phyloP scores from a whole-genome alignment of 2,329 filamentous ascomycete species.

The Lithohypha guttulata region DNA sequence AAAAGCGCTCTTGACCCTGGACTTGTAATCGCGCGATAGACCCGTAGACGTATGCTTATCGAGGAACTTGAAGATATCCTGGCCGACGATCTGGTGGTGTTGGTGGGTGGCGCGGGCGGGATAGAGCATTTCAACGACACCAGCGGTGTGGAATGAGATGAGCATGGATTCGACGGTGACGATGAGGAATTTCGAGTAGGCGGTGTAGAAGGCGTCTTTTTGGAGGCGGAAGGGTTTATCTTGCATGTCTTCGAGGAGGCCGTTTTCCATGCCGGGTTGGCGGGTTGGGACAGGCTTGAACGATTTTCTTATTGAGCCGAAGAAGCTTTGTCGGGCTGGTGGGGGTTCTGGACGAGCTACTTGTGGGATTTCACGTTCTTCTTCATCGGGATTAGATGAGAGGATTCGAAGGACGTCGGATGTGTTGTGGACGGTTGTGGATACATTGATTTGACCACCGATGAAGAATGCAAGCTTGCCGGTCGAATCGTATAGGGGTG shows the following conservation, averaged over 20 bases:
- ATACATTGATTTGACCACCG: slow-evolving; percentile 48
- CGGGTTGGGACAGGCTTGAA: slow-evolving; percentile 20
- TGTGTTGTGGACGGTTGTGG: slow-evolving; percentile 41
- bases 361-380: slow-evolving; percentile 22
- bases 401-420: slow-evolving; percentile 44
- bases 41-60: slow-evolving; percentile 34
- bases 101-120: slow-evolving; percentile 3
- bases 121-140: slow-evolving; percentile 39
- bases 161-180: slow-evolving; percentile 30
- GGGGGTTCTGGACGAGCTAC: neutral
- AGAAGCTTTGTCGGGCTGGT: slow-evolving; percentile 4
- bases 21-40: slow-evolving; percentile 36
- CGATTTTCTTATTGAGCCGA: slow-evolving; percentile 17
- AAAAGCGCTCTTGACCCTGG: slow-evolving; percentile 32
- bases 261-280: slow-evolving; percentile 33
- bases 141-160: slow-evolving; percentile 39
- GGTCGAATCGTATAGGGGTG: slow-evolving; percentile 40
- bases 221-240: slow-evolving; percentile 29
- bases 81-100: slow-evolving; percentile 29
- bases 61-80: slow-evolving; percentile 48
- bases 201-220: slow-evolving; percentile 33
- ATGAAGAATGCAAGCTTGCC: slow-evolving; percentile 45
- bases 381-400: slow-evolving; percentile 27
- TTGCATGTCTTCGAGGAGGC: slow-evolving; percentile 29
- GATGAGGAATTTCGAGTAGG: slow-evolving; percentile 33